A percentile compares a stretch with the other conserved stretches of the same genome.
Evolutionary conservation across 2,329 filamentous ascomycete species (phyloP).

Genomic region (Dactylellina leptospora): DNA sequence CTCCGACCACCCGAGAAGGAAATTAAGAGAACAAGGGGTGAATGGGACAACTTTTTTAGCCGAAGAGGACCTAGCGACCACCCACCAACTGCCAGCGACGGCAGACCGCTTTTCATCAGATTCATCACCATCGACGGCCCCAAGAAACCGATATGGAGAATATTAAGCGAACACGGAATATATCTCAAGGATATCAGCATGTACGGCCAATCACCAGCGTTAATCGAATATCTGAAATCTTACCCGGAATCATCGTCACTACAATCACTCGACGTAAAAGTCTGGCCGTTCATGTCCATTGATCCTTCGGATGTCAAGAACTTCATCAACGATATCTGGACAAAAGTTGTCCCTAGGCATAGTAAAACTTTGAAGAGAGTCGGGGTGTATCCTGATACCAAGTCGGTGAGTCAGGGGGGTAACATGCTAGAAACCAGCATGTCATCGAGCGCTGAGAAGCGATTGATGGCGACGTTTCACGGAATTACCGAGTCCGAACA

Average conservation of each 20-base stretch:
- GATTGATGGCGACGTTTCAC: neutral
- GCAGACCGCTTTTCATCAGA: neutral
- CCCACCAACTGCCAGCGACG: neutral
- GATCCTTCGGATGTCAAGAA: neutral
- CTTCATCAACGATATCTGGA: constrained; percentile 10
- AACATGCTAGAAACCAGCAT: neutral
- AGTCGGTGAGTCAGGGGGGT: neutral
- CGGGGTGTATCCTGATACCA: constrained; percentile 4
- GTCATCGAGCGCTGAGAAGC: neutral
- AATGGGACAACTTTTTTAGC: neutral
- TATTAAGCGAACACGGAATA: neutral
- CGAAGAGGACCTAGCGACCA: neutral
- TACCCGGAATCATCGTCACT: neutral
- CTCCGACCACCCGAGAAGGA: neutral
- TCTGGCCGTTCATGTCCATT: constrained; percentile 5
- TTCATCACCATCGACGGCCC: neutral
- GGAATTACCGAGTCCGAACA: too few species aligned
- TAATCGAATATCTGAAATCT: neutral
- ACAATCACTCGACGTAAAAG: neutral
- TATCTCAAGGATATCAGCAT: constrained; percentile 4
- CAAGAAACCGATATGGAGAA: constrained; percentile 5
- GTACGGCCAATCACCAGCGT: constrained; percentile 3
- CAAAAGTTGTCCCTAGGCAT: neutral
- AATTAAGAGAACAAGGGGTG: neutral
- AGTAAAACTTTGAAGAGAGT: neutral